These are phyloP conservation scores for Mortierella sp. DNA, from an alignment of 371 early-diverging fungal species.

Conservation along the genomic window DNA sequence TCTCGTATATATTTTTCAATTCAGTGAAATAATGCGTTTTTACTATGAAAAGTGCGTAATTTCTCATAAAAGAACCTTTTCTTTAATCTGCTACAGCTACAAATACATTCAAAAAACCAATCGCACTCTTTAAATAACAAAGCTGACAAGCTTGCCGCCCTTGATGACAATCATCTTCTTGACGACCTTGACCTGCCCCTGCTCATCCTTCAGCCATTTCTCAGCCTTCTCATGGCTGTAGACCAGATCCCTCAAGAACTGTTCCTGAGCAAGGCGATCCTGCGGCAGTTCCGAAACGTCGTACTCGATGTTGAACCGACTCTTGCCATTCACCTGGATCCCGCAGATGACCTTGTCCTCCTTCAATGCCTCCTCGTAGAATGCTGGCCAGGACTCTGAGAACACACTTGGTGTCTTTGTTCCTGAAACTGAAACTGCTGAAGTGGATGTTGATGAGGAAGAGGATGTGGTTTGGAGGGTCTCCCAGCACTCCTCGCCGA, in stretches of 20 bases:
- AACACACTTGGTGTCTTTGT: constrained; percentile 63
- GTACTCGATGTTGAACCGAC: constrained; percentile 72
- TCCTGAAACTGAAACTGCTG: neutral
- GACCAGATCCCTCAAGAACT: constrained; percentile 53
- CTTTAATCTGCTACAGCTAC: too few relatives aligned
- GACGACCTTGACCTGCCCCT: constrained; percentile 60
- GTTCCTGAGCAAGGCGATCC: constrained; percentile 64
- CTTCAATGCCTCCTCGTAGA: constrained; percentile 66
- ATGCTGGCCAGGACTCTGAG: constrained; percentile 73
- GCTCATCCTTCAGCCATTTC: constrained; percentile 65
- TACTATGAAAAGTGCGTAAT: too few relatives aligned
- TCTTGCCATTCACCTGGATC: constrained; percentile 86
- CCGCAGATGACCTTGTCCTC: constrained; percentile 67
- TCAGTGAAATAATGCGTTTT: too few relatives aligned
- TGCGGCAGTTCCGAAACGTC: constrained; percentile 59
- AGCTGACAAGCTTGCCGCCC: constrained; percentile 82
- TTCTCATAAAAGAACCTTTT: too few relatives aligned
- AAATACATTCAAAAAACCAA: neutral
- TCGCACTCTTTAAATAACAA: constrained; percentile 63
- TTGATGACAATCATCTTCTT: constrained; percentile 79
- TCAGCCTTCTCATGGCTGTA: constrained; percentile 35
- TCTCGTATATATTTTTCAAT: too few relatives aligned
- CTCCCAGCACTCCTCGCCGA: constrained; percentile 85
- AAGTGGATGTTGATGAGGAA: neutral
- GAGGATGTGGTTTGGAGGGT: constrained; percentile 16